phyloP scores from a whole-genome alignment of 1,284 basidiomycete species.

The Neotropicomus parvogracilis region DNA sequence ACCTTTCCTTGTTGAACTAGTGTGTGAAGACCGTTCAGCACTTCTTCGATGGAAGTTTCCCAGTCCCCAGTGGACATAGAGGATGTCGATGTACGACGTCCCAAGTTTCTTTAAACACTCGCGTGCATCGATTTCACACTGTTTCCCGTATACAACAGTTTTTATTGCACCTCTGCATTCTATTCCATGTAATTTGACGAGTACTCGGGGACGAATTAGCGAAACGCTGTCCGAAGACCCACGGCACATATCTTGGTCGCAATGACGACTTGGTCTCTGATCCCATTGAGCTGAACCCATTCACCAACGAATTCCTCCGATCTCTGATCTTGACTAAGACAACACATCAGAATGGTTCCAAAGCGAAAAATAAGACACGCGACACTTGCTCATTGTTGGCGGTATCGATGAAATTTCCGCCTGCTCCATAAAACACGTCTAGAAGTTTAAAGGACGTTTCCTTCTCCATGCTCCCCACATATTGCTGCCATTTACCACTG shows the following conservation, averaged over 20 bases:
- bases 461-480: conserved; percentile 42
- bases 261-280: conserved; percentile 52
- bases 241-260: conserved; percentile 45
- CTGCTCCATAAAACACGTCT: conserved; percentile 45
- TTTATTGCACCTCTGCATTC: conserved; percentile 20
- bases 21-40: conserved; percentile 48
- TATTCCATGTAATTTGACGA: conserved; percentile 29
- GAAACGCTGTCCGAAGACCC: not conserved
- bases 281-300: conserved; percentile 49
- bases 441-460: conserved; percentile 46
- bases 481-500: too few species aligned
- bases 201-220: conserved; percentile 27
- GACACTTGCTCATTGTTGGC: conserved; percentile 43
- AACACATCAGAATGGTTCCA: not conserved
- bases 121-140: conserved; percentile 32
- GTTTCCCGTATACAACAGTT: conserved; percentile 38
- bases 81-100: conserved; percentile 43
- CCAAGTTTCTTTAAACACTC: conserved; percentile 39
- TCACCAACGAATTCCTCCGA: conserved; percentile 55
- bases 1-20: conserved; percentile 42
- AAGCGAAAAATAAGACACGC: not conserved
- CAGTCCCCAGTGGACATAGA: conserved; percentile 32
- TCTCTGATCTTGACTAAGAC: conserved; percentile 44
- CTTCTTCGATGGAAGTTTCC: conserved; percentile 40
- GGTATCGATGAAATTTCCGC: conserved; percentile 59